Conservation (phyloP, 805 yeast species). For the Kodamaea kaohsiungensis region DNA sequence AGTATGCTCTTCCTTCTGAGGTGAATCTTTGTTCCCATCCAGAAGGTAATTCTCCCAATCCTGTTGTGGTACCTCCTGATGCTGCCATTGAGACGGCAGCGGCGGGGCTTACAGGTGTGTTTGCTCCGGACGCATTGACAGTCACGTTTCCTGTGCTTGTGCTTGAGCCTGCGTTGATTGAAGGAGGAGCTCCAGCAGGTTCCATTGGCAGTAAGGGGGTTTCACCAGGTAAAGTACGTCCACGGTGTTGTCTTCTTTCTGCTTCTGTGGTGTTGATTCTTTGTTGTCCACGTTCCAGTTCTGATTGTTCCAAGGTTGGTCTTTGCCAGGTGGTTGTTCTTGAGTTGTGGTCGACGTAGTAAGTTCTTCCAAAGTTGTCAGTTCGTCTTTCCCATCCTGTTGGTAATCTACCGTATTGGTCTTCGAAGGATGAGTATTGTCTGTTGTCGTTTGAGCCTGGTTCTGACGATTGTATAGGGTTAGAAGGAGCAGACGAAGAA, state of each 20-base stretch:
- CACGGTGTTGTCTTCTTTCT: slow-evolving; percentile 88
- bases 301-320: slow-evolving; percentile 82
- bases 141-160: slow-evolving; percentile 46
- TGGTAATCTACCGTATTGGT: slow-evolving; percentile 93
- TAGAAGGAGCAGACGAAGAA: slow-evolving; percentile 16
- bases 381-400: slow-evolving; percentile 99
- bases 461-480: slow-evolving; percentile 17
- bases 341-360: slow-evolving; percentile 96
- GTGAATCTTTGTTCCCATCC: slow-evolving; percentile 99
- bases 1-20: slow-evolving; percentile 97
- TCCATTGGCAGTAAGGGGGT: slow-evolving; percentile 34
- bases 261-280: slow-evolving; percentile 74
- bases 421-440: slow-evolving; percentile 92
- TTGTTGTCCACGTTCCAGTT: slow-evolving; percentile 64
- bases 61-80: slow-evolving; percentile 89
- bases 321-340: slow-evolving; percentile 99
- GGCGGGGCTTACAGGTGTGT: slow-evolving; percentile 60
- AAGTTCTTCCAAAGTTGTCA: slow-evolving; percentile 95
- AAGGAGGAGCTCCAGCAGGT: slow-evolving; percentile 35
- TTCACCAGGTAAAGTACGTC: slow-evolving; percentile 82
- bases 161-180: slow-evolving; percentile 38
- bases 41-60: slow-evolving; percentile 93
- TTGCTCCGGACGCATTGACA: slow-evolving; percentile 44
- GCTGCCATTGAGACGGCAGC: slow-evolving; percentile 71
- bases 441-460: slow-evolving; percentile 36